phyloP scores from a whole-genome alignment of 805 yeast species.

The Saccharomyces jurei region DNA sequence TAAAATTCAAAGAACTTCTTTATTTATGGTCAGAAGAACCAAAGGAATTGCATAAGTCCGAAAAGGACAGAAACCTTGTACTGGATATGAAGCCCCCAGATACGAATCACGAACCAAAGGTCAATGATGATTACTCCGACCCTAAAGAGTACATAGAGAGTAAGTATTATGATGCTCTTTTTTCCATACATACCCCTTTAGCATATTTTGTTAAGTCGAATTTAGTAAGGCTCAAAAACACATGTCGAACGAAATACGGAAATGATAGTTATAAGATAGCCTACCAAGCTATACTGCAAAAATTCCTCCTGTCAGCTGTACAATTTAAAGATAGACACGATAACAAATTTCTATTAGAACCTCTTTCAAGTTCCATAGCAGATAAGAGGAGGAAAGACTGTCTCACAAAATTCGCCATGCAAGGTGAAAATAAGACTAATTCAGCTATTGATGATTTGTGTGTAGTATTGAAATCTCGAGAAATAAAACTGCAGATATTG shows the following conservation, averaged over 20 bases:
- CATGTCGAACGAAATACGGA: conserved; percentile 30
- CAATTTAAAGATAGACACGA: conserved; percentile 38
- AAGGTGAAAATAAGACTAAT: conserved; percentile 3
- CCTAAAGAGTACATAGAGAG: conserved; percentile 22
- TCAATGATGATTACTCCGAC: conserved; percentile 3
- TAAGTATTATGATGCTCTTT: conserved; percentile 33
- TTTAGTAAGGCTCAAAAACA: conserved; percentile 37
- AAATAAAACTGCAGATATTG: conserved; percentile 48
- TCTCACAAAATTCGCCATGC: conserved; percentile 7
- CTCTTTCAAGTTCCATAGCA: conserved; percentile 16
- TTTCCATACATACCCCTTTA: conserved; percentile 30
- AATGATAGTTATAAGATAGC: conserved; percentile 3
- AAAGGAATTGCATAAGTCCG: neutral
- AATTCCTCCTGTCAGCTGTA: conserved; percentile 31
- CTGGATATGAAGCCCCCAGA: conserved; percentile 8
- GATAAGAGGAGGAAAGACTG: conserved; percentile 16
- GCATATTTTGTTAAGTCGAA: conserved; percentile 43
- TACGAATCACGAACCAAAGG: neutral
- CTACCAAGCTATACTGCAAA: conserved; percentile 23
- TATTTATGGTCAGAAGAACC: conserved; percentile 8
- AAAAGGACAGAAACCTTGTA: neutral
- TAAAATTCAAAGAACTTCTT: conserved; percentile 8
- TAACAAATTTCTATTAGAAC: conserved; percentile 10
- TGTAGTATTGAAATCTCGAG: conserved; percentile 42
- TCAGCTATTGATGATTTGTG: conserved; percentile 27